These are phyloP conservation scores for Phytophthora citrophthora DNA, from an alignment of 352 stramenopile genomes.

Conservation along the genomic window DNA sequence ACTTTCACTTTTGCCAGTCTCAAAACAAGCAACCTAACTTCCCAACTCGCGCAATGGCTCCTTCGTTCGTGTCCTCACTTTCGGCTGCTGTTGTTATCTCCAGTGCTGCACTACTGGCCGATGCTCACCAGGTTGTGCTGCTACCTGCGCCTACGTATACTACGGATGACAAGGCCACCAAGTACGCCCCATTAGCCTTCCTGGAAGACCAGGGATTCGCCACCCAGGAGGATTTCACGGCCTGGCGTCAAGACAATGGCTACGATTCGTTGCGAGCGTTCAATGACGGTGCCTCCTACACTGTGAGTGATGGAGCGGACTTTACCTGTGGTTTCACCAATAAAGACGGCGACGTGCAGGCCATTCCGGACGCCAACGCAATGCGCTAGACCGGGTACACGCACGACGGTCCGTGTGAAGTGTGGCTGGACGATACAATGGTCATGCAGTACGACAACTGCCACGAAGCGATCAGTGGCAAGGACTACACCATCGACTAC, in stretches of 20 bases:
- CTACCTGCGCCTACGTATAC: constrained; percentile 47
- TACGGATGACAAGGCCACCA: constrained; percentile 37
- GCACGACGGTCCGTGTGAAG: constrained; percentile 51
- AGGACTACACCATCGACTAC: constrained; percentile 46
- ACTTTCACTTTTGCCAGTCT: constrained; percentile 23
- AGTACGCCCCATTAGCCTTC: constrained; percentile 54
- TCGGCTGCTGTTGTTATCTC: constrained; percentile 26
- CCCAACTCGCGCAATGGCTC: constrained; percentile 4
- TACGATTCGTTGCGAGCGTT: constrained; percentile 52
- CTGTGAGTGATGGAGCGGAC: constrained; percentile 32
- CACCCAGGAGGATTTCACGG: constrained; percentile 49
- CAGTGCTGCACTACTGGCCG: constrained; percentile 20
- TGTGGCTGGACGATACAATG: constrained; percentile 49
- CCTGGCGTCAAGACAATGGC: constrained; percentile 41
- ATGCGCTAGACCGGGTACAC: constrained; percentile 58
- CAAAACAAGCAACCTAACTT: constrained; percentile 7
- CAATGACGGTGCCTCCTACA: constrained; percentile 50
- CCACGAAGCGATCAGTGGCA: constrained; percentile 41
- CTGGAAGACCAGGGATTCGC: constrained; percentile 54
- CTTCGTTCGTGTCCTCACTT: constrained; percentile 30
- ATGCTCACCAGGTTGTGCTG: constrained; percentile 48
- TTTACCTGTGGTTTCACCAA: constrained; percentile 47
- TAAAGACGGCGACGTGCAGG: constrained; percentile 31
- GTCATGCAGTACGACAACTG: constrained; percentile 46
- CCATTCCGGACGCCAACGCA: constrained; percentile 36